Base-by-base conservation (phyloP, 371 early-diverging fungal genomes). In the Catenaria anguillulae region DNA sequence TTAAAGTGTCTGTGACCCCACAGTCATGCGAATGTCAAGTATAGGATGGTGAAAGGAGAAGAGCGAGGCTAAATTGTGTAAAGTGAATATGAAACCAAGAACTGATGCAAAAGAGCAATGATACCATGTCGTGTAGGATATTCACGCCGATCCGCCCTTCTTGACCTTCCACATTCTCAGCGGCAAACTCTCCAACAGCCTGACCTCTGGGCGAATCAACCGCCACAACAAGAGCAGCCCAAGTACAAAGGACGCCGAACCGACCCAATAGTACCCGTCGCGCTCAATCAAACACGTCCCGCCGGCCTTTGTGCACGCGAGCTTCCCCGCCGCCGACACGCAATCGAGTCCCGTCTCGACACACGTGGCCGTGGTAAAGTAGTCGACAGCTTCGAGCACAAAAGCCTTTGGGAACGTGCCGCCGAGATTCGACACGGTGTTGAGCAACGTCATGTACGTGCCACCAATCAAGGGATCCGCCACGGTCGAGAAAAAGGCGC, bases 321-420 rank as follows among this genome's bases (percentile, higher is more conserved):
- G 56, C 65, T 83, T 84, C 37, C 78, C 75, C n/a, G 73, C 72
- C 19, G 88, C 88, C 33, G 74, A 67, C 0, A 71, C 62, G 66
- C 91, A 92, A 6, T 78, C 67, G 36, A 76, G 58, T 63, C 75
- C 64, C 15, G 76, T 66, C 3, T 84, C 65, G 29, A 75, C 31
- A 60, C 77, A 74, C 15, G 68, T 60, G 15, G 90, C 82, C 4
- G 77, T 73, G 4, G 93, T 93, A 64, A 90, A 88, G 60, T 80
- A 79, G 71, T 94, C 97, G n/a, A 95, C 93, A 4, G 93, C 86
- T 66, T 89, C 82, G 56, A 97, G 78, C 8, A 97, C 86, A 77
- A 95, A 93, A 71, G 84, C 93, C 45, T 86, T 83, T 0, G 97
- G 94, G 95, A 92, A 96, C 1, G 96, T 96, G 40, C 98, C 98